Base-by-base conservation (phyloP, 108 stramenopile species). In the Schizochytrium sp. region DNA sequence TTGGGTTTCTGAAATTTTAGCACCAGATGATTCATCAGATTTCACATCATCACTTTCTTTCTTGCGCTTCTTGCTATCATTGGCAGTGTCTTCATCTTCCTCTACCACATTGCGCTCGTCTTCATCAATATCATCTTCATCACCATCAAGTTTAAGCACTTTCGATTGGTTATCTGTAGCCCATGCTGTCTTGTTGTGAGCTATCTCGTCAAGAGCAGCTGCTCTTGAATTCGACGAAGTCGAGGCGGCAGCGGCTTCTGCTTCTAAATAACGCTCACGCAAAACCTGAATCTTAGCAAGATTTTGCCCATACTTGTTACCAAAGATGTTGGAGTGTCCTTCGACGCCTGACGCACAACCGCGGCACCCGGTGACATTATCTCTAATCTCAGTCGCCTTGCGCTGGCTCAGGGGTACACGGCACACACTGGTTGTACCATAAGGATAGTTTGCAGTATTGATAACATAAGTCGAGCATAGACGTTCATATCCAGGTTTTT, bases 221-320 rank as follows among this genome's bases (percentile, higher is more conserved):
- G 91, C 83, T 61, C 46, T 38, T 41, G 87, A 59, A 61, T 50
- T 28, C 87, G 61, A 19, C 8, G 72, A 87, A 55, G 42, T 61
- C 56, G 91, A 87, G 87, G 88, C 90, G 57, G 57, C 90, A 61
- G 93, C 88, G 57, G 92, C 88, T 72, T 93, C 93, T 90, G 95
- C 95, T 91, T 91, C 91, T 15, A 44, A 38, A 53, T 94, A 90
- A 87, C 91, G 88, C 91, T 97, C 97, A 72, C 97, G 91, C 3
- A 96, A 96, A 72, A 98, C 93, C 94, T 99, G 99, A 3, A 99
- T 96, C 46, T 96, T 97, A 3, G 99, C 99, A 60, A 99, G 92
- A 90, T 96, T 95, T 94, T 99, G 98, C 4, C 99, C 99, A 90
- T 99, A 99, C 90, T 99, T 99, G 95, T 99, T 99, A 57, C 98